Evolutionary conservation across 352 stramenopile species (phyloP).

Genomic region (Thraustotheca clavata): DNA sequence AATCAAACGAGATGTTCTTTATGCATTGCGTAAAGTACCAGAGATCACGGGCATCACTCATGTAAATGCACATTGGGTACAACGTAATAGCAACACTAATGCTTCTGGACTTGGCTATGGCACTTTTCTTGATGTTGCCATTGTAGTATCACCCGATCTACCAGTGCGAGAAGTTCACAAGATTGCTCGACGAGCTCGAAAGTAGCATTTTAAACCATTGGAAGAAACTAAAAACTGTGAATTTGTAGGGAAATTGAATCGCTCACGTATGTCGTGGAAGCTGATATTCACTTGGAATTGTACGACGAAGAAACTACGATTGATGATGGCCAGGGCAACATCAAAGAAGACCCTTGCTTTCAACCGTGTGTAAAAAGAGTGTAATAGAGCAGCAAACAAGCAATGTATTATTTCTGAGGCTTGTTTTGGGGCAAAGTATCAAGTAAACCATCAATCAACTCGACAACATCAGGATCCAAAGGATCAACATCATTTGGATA

Average conservation of each 20-base stretch:
- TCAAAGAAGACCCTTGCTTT: neutral
- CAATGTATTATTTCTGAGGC: neutral
- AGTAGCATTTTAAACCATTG: constrained; percentile 26
- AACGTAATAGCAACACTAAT: constrained; percentile 29
- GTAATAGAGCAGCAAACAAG: neutral
- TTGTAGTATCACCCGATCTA: constrained; percentile 64
- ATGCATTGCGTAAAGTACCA: constrained; percentile 48
- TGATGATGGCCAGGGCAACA: neutral
- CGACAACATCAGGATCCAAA: constrained; percentile 42
- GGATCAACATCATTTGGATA: constrained; percentile 71
- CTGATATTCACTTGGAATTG: constrained; percentile 79
- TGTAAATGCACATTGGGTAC: constrained; percentile 69
- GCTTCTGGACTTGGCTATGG: constrained; percentile 30
- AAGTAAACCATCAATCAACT: constrained; percentile 55
- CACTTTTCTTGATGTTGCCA: constrained; percentile 68
- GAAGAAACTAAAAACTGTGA: no score
- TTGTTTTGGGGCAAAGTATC: constrained; percentile 30
- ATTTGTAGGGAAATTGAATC: constrained; percentile 55
- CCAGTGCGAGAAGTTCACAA: constrained; percentile 62
- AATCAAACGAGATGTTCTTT: constrained; percentile 60
- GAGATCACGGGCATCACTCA: constrained; percentile 67
- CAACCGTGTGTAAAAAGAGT: neutral
- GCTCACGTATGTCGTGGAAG: constrained; percentile 67
- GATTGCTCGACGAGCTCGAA: constrained; percentile 62
- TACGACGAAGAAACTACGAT: constrained; percentile 36